A percentile compares a stretch with the other conserved stretches of the same genome.
Evolutionary conservation across 192 early-diverging fungal species (phyloP).

Genomic region (Cladochytrium replicatum): DNA sequence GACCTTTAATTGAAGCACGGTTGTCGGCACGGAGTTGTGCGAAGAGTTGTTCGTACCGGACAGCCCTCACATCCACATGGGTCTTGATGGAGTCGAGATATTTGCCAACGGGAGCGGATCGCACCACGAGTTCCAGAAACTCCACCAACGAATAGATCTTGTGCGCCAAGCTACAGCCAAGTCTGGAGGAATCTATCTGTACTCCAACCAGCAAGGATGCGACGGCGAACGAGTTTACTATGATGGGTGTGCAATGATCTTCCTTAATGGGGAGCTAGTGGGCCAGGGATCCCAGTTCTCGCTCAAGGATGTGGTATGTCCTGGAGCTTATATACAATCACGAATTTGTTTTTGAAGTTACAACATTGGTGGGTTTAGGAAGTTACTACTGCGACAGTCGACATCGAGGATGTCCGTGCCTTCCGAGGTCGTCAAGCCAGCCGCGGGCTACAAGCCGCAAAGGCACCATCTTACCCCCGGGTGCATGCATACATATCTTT

Average conservation of each 20-base stretch:
- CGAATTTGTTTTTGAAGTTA: slow-evolving; percentile 5
- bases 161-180: slow-evolving; percentile 84
- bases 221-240: slow-evolving; percentile 98
- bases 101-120: slow-evolving; percentile 91
- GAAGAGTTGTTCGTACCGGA: slow-evolving; percentile 95
- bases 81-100: slow-evolving; percentile 93
- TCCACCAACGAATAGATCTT: slow-evolving; percentile 74
- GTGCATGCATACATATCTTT: slow-evolving; percentile 36
- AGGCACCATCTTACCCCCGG: slow-evolving; percentile 54
- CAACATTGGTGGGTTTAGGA: too few species aligned
- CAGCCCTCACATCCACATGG: slow-evolving; percentile 89
- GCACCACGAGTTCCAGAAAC: slow-evolving; percentile 95
- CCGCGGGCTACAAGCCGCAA: slow-evolving; percentile 70
- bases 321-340: background rate
- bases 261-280: slow-evolving; percentile 76
- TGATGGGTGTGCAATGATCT: slow-evolving; percentile 85
- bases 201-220: slow-evolving; percentile 94
- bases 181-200: slow-evolving; percentile 90
- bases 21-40: slow-evolving; percentile 88
- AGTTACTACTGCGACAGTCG: slow-evolving; percentile 81
- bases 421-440: slow-evolving; percentile 61
- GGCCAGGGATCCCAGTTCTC: slow-evolving; percentile 92
- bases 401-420: slow-evolving; percentile 80
- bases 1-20: slow-evolving; percentile 36
- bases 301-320: slow-evolving; percentile 72